Base-by-base conservation (phyloP, 2,329 filamentous ascomycete species). In the Fusarium agapanthi region DNA sequence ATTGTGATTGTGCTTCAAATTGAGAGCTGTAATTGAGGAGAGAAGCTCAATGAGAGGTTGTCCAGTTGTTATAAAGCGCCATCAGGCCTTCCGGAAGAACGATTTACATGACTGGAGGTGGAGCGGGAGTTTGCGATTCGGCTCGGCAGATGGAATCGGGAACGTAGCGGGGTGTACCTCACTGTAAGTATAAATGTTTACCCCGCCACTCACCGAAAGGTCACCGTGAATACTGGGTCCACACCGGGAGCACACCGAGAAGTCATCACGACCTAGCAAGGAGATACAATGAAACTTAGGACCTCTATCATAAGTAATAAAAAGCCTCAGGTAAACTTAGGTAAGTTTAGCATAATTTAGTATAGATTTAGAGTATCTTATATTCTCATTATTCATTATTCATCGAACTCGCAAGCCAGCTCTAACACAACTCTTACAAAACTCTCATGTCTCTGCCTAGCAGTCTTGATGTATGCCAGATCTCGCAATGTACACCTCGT, bases 111-210 rank as follows among this genome's bases (percentile, higher is more conserved):
- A 58, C 53, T 44, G 48, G 50, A 63, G 58, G 75, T 76, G 75
- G 75, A 74, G 71, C 65, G 59, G 50, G 55, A 51, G 55, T 62
- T 53, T 53, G 61, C 58, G 61, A 76, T 72, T 67, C 73, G 72
- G 76, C 58, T 79, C 78, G 78, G 78, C 78, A 79, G 65, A 78
- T 79, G 69, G 37, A 54, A 69, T 77, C 77, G 77, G 77, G 76
- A 69, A 76, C 60, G 72, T 75, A 60, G 64, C 16, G 65, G 50
- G 44, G 62, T 51, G 30, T 35, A 26, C 48, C n/a, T 51, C 9
- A 26, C 32, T 47, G 65, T 37, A 63, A 66, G 71, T 76, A 56
- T 77, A 77, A 78, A 77, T 65, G 58, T 77, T 78, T 78, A 78
- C 74, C 76, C 76, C 76, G 76, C 76, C 69, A 68, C 71, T 73